A percentile compares a stretch with the other conserved stretches of the same genome.
Conservation (phyloP, 345 rosid species). For the Salix koriyanagi region DNA sequence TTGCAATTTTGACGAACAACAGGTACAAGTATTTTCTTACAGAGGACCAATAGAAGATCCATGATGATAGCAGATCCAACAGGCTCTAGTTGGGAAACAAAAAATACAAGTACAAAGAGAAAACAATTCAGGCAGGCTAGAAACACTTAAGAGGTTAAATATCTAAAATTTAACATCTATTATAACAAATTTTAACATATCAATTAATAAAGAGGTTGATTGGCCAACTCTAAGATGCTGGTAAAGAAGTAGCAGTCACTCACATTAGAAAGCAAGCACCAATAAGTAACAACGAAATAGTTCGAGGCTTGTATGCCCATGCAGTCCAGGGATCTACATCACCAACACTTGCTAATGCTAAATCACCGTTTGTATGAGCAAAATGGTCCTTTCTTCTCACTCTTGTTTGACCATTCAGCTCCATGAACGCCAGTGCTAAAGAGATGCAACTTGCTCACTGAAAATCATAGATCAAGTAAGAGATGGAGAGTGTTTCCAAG, state of each 20-base stretch:
- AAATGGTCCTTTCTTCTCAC: slow-evolving; percentile 44
- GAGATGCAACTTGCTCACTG: slow-evolving; percentile 26
- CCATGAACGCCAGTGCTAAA: slow-evolving; percentile 37
- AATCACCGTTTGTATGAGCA: slow-evolving; percentile 52
- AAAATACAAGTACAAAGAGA: neutral
- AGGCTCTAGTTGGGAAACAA: neutral
- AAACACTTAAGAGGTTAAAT: neutral
- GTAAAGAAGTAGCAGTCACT: slow-evolving; percentile 26
- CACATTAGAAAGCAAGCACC: slow-evolving; percentile 96
- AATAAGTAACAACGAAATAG: slow-evolving; percentile 75
- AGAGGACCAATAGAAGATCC: neutral
- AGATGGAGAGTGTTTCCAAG: neutral
- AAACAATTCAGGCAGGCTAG: neutral
- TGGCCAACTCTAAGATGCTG: neutral
- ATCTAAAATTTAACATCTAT: neutral
- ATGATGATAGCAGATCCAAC: neutral
- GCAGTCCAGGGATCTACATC: slow-evolving; percentile 99
- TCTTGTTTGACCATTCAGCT: slow-evolving; percentile 58
- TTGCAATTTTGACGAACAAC: neutral
- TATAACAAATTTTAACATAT: neutral
- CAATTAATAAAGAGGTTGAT: neutral
- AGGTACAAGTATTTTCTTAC: neutral
- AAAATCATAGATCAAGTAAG: slow-evolving; percentile 6
- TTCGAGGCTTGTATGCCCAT: slow-evolving; percentile 98
- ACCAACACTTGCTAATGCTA: slow-evolving; percentile 22